Base-by-base conservation (phyloP, 1,284 basidiomycete genomes). In the Ganoderma meredithae region DNA sequence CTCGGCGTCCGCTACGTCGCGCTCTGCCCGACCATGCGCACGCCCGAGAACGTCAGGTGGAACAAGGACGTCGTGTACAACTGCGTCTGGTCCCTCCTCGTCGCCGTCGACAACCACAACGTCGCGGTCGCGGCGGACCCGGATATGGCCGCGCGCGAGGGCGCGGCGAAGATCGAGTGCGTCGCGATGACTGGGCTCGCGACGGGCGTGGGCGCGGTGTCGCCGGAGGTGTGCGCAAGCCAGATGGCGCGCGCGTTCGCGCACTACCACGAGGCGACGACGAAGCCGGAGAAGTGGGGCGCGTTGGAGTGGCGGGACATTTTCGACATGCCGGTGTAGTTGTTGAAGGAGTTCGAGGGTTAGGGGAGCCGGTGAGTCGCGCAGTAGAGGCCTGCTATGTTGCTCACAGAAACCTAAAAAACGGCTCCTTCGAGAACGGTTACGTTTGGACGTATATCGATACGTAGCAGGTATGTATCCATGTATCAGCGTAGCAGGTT, bases 31-130 rank as follows among this genome's bases (percentile, higher is more conserved):
- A 76, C 76, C 2, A 78, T 78, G 77, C 77, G 72, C 60, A 56
- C 71, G 49, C 76, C 76, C 2, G 53, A 62, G 44, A 56, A 61
- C n/a, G 70, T 76, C 13, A 19, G 33, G 9, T 78, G 76, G 77
- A 62, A 78, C 69, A 67, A 69, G 60, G 75, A 78, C 66, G 69
- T 78, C 63, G 76, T 76, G 33, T 78, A 78, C 74, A 77, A 76
- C 65, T 74, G 74, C 67, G 74, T 75, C 69, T 78, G 77, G 77
- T 68, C 73, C 22, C 67, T 78, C 31, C 73, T 77, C 12, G 73
- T 67, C 40, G 70, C 70, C 53, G 60, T 78, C 27, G 72, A 71
- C 60, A 63, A 49, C n/a, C 72, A 74, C 68, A 72, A 73, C 58
- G 60, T 62, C 22, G 62, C 56, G 8, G 62, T 60, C 36, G 58